These are phyloP conservation scores for Anthoceros angustus DNA, from an alignment of 225 moss, liverwort and hornwort genomes.

Conservation along the genomic window DNA sequence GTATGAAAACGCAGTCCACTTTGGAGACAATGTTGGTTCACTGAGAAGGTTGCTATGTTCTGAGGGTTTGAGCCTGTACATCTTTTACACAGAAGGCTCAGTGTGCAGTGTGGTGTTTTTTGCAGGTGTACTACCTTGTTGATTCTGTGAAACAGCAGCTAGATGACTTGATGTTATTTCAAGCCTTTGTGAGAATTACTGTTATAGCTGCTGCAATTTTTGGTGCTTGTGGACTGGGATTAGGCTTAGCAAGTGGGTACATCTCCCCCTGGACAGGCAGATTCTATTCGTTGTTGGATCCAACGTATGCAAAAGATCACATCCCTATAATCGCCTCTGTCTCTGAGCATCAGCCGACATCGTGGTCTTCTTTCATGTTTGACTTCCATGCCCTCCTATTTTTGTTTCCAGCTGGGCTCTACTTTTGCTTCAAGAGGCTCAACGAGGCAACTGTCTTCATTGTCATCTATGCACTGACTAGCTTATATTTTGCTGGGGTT, in stretches of 20 bases:
- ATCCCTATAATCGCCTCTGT: conserved; percentile 98
- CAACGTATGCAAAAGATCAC: conserved; percentile 90
- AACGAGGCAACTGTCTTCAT: conserved; percentile 80
- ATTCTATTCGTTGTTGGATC: conserved; percentile 95
- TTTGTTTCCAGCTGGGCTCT: conserved; percentile 88
- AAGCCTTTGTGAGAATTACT: conserved; percentile 66
- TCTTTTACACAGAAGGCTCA: neutral
- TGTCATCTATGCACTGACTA: conserved; percentile 87
- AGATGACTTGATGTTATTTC: conserved; percentile 71
- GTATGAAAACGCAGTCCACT: neutral
- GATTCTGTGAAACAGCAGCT: conserved; percentile 84
- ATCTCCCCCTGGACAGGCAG: conserved; percentile 99
- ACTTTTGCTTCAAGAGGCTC: conserved; percentile 89
- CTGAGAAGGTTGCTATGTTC: conserved; percentile 1
- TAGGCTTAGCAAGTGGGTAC: conserved; percentile 87
- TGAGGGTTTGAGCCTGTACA: neutral
- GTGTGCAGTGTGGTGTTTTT: neutral
- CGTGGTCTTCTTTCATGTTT: conserved; percentile 99
- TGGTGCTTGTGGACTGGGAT: conserved; percentile 51
- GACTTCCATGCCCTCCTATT: conserved; percentile 92
- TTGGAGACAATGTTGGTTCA: neutral
- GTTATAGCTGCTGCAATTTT: conserved; percentile 44
- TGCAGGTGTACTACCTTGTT: conserved; percentile 88
- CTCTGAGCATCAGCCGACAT: conserved; percentile 95
- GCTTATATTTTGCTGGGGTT: conserved; percentile 93